Conservation (phyloP, 768 basidiomycete genomes). For the Xerocomellus intermedius region DNA sequence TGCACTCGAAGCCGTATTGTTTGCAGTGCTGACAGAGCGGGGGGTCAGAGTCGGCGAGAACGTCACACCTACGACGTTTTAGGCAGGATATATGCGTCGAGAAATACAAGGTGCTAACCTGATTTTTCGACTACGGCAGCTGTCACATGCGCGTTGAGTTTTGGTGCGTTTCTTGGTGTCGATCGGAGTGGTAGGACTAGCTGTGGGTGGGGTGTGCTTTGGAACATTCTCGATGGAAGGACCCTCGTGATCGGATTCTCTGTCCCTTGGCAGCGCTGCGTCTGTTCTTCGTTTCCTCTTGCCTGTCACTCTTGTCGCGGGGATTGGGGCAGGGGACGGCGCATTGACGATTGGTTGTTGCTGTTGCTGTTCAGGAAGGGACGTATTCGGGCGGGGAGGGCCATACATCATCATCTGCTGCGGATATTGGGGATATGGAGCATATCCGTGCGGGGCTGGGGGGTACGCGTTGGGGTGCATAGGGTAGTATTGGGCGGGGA, state of each 20-base stretch:
- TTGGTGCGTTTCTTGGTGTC: conserved; percentile 89
- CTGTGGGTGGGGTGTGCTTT: conserved; percentile 32
- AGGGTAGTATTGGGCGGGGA: conserved; percentile 52
- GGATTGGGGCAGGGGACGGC: conserved; percentile 32
- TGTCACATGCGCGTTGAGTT: conserved; percentile 90
- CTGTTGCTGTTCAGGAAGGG: conserved; percentile 35
- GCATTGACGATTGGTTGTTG: conserved; percentile 32
- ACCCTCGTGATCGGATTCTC: conserved; percentile 61
- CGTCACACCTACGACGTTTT: conserved; percentile 61
- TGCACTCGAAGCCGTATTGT: conserved; percentile 90
- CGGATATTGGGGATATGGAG: conserved; percentile 56
- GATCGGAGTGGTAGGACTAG: conserved; percentile 32
- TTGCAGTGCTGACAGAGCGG: conserved; percentile 93
- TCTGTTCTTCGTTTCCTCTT: conserved; percentile 67
- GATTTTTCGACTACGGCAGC: conserved; percentile 88
- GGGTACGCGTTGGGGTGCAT: conserved; percentile 55
- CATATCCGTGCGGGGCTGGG: conserved; percentile 40
- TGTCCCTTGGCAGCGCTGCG: conserved; percentile 41
- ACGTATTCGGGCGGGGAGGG: conserved; percentile 36
- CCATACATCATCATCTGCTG: conserved; percentile 72
- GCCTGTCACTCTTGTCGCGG: conserved; percentile 33
- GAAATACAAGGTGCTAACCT: conserved; percentile 41
- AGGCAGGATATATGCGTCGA: conserved; percentile 10
- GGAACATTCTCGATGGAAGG: conserved; percentile 46
- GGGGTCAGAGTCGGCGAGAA: conserved; percentile 74